phyloP scores from a whole-genome alignment of 345 rosid species.

The Camelina sativa region DNA sequence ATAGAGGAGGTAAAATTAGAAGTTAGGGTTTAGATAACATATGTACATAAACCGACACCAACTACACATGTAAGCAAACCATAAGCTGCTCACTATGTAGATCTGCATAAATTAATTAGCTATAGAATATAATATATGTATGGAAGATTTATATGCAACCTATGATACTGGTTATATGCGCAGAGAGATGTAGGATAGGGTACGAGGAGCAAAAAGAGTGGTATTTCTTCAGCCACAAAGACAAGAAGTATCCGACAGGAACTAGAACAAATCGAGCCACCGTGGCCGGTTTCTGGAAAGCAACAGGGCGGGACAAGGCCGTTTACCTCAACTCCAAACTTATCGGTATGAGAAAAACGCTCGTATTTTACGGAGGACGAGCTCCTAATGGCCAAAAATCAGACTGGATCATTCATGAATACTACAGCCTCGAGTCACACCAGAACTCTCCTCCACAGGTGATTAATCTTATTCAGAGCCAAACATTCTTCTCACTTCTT shows the following conservation, averaged over 20 bases:
- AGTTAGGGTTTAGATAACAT: constrained; percentile 26
- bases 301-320: constrained; percentile 94
- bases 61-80: background rate
- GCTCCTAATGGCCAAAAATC: constrained; percentile 96
- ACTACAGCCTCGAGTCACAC: constrained; percentile 84
- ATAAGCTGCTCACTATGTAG: background rate
- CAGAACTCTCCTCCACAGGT: constrained; percentile 90
- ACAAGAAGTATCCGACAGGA: constrained; percentile 97
- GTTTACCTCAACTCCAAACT: constrained; percentile 83
- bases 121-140: background rate
- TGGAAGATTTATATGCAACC: background rate
- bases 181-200: constrained; percentile 89
- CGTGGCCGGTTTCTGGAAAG: constrained; percentile 97
- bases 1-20: background rate
- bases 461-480: constrained; percentile 15
- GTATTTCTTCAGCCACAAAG: constrained; percentile 98
- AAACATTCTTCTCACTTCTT: constrained; percentile 7
- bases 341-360: constrained; percentile 97
- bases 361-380: constrained; percentile 95
- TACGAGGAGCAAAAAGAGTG: constrained; percentile 96
- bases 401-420: constrained; percentile 98
- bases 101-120: constrained; percentile 5
- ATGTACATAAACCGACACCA: background rate
- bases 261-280: constrained; percentile 96
- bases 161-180: constrained; percentile 21